phyloP scores from a whole-genome alignment of 192 early-diverging fungal genomes.

The Oehlia diaphana region DNA sequence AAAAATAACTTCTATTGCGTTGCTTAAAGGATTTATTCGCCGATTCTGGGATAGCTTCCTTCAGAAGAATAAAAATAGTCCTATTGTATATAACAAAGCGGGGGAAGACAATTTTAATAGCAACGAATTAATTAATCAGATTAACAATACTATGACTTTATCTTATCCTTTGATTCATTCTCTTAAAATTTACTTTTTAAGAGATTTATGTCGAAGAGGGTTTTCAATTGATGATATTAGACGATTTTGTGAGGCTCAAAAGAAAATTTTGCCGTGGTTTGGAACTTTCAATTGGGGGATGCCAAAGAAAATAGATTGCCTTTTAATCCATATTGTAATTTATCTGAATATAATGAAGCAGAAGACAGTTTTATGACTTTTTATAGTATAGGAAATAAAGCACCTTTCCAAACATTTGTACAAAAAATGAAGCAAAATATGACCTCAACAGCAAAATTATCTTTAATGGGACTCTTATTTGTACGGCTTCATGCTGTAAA shows the following conservation, averaged over 20 bases:
- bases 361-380: not conserved
- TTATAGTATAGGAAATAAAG: not conserved
- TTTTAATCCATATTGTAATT: conserved; percentile 19
- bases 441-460: not conserved
- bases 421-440: not conserved
- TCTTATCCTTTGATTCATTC: not conserved
- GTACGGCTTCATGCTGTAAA: not conserved
- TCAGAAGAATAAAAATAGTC: not conserved
- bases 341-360: not conserved
- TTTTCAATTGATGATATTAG: conserved; percentile 22
- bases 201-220: not conserved
- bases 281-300: not conserved
- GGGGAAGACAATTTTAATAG: not conserved
- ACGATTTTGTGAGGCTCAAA: conserved; percentile 19
- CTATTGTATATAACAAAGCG: conserved; percentile 1
- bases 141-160: conserved; percentile 8
- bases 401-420: not conserved
- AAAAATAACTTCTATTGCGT: conserved; percentile 21
- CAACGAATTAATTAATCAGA: not conserved
- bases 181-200: conserved; percentile 10
- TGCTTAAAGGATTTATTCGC: conserved; percentile 29
- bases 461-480: conserved; percentile 18
- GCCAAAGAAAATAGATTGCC: conserved; percentile 1
- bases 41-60: not conserved
- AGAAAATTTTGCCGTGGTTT: conserved; percentile 11